Base-by-base conservation (phyloP, 352 stramenopile genomes). In the Phytophthora agathidicida region DNA sequence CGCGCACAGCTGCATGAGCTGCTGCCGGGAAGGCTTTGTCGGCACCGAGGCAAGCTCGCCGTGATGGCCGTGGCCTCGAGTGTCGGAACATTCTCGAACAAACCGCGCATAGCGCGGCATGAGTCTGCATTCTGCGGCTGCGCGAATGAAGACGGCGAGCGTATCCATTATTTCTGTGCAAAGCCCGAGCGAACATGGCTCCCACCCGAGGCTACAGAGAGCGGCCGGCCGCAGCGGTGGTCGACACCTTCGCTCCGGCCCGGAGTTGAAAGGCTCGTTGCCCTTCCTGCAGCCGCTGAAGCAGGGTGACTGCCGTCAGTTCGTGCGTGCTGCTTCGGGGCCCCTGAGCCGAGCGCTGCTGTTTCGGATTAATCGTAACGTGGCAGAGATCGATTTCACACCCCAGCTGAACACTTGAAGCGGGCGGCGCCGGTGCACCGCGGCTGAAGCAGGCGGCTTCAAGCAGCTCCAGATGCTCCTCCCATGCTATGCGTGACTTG, bases 41-140 rank as follows among this genome's bases (percentile, higher is more conserved):
- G 28, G n/a, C 26, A 26, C 24, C 3, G 10, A 20, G 26, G n/a
- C n/a, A n/a, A n/a, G n/a, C n/a, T n/a, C 20, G 26, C 33, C 24
- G 33, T 35, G 39, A 28, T 50, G 33, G 16, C 35, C 16, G 31
- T 49, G 47, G 28, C 30, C 37, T 50, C 27, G 28, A 62, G 42
- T 62, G 52, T 70, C 46, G 59, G 36, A 69, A 62, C 52, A 62
- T 73, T 73, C 65, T 69, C 39, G 59, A 69, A 60, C 51, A 61
- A 54, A 64, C 11, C 35, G 35, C 51, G 55, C 56, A 67, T 48
- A 67, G 42, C 41, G 38, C 43, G 47, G 43, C 53, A 24, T 43
- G 27, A 23, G 42, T 46, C 44, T 55, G 19, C 49, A 30, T 35
- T 23, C 41, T 61, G 59, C 58, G 59, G 64, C 59, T 69, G 52